A percentile compares a stretch with the other conserved stretches of the same genome.
Evolutionary conservation across 345 rosid genomes (phyloP).

Genomic region (Draba incana): DNA sequence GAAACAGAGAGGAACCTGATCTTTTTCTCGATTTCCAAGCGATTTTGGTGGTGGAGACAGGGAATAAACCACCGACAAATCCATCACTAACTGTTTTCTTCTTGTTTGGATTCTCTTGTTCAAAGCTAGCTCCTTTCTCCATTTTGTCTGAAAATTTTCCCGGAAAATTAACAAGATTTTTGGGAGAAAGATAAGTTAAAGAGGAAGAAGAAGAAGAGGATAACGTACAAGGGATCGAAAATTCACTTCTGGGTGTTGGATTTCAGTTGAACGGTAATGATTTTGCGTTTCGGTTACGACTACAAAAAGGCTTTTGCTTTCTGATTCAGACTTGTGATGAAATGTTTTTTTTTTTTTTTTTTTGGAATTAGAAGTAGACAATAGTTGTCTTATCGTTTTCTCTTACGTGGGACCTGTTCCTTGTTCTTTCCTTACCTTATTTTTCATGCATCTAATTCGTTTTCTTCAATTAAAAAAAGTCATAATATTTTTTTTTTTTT

Average conservation of each 20-base stretch:
- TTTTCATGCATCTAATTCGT: slow-evolving; percentile 30
- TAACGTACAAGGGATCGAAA: slow-evolving; percentile 29
- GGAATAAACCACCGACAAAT: slow-evolving; percentile 68
- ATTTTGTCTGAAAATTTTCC: slow-evolving; percentile 17
- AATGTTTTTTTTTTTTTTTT: neutral
- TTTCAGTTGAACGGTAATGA: slow-evolving; percentile 43
- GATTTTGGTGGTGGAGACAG: slow-evolving; percentile 66
- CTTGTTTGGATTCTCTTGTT: slow-evolving; percentile 35
- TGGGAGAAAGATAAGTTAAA: slow-evolving; percentile 17
- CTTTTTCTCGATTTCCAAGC: slow-evolving; percentile 81
- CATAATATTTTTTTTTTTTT: too few species aligned
- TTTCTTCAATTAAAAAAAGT: neutral
- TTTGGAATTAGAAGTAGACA: slow-evolving; percentile 17
- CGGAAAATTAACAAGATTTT: slow-evolving; percentile 5
- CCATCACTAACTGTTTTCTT: slow-evolving; percentile 47
- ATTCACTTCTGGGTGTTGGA: slow-evolving; percentile 2
- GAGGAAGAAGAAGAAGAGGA: slow-evolving; percentile 28
- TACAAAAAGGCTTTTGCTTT: slow-evolving; percentile 33
- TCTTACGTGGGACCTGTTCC: slow-evolving; percentile 28
- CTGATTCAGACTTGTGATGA: slow-evolving; percentile 10
- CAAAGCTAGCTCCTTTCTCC: slow-evolving; percentile 39
- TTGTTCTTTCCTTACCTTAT: slow-evolving; percentile 11
- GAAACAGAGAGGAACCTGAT: slow-evolving; percentile 52
- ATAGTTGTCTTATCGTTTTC: slow-evolving; percentile 41
- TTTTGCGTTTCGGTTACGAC: slow-evolving; percentile 42